Conservation (phyloP, 2,329 filamentous ascomycete species). For the Calonectria ilicicola region DNA sequence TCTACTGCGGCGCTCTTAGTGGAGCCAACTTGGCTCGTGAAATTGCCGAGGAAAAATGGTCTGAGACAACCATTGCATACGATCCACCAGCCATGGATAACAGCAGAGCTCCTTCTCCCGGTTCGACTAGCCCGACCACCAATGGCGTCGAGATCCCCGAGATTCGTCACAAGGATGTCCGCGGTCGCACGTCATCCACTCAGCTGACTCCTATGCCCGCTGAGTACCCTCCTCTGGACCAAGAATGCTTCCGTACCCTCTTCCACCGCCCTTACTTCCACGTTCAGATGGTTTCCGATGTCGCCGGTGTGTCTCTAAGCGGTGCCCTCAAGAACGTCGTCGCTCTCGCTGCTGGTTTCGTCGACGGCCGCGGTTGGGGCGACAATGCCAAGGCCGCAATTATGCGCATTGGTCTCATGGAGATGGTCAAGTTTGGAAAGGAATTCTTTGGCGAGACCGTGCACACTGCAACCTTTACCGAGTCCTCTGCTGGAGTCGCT, state of each 20-base stretch:
- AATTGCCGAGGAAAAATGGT: constrained; percentile 96
- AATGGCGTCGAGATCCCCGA: constrained; percentile 65
- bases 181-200: constrained; percentile 74
- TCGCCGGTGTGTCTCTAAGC: constrained; percentile 95
- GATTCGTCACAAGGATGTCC: constrained; percentile 75
- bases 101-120: constrained; percentile 75
- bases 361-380: constrained; percentile 95
- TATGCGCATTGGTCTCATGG: constrained; percentile 94
- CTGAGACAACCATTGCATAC: constrained; percentile 96
- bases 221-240: constrained; percentile 89
- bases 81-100: constrained; percentile 88
- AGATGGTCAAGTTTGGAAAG: constrained; percentile 97
- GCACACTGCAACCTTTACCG: constrained; percentile 89
- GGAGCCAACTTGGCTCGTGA: constrained; percentile 97
- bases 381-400: constrained; percentile 99
- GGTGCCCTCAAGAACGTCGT: constrained; percentile 98
- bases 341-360: constrained; percentile 92
- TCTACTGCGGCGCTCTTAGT: constrained; percentile 96
- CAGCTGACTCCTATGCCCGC: constrained; percentile 80
- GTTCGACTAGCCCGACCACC: constrained; percentile 60
- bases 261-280: constrained; percentile 99
- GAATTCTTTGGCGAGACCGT: constrained; percentile 90
- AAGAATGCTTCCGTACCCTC: constrained; percentile 83
- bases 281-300: constrained; percentile 91
- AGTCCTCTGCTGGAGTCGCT: constrained; percentile 93